phyloP scores from a whole-genome alignment of 768 basidiomycete genomes.

The button mushroom (Agaricus bisporus) region DNA sequence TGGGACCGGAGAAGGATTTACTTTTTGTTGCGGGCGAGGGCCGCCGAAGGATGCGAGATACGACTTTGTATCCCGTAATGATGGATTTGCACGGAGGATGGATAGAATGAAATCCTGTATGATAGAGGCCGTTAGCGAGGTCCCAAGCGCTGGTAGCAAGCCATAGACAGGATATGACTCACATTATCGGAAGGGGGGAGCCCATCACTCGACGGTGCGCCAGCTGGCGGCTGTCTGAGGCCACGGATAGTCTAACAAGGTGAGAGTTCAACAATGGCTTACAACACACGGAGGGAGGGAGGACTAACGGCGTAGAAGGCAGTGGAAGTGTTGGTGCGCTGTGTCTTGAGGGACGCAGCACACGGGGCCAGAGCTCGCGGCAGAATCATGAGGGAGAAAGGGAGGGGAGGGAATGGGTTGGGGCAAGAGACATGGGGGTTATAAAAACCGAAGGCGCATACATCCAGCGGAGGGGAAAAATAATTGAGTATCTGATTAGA shows the following conservation, averaged over 20 bases:
- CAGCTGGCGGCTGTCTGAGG: conserved; percentile 26
- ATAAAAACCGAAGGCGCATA: conserved; percentile 23
- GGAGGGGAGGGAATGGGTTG: conserved; percentile 21
- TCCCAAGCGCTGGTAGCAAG: too few relatives aligned
- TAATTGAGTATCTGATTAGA: conserved; percentile 24
- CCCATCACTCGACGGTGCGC: conserved; percentile 29
- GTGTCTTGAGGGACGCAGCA: conserved; percentile 27
- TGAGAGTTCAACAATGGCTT: neutral
- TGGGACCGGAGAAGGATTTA: conserved; percentile 16
- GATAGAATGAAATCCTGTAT: conserved; percentile 92
- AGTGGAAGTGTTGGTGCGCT: conserved; percentile 34
- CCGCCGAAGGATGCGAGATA: conserved; percentile 91
- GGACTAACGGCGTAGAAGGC: conserved; percentile 53
- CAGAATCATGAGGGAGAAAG: conserved; percentile 30
- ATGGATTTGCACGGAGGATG: conserved; percentile 89
- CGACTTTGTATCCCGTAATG: conserved; percentile 80
- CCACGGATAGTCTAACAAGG: conserved; percentile 35
- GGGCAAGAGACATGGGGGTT: conserved; percentile 23
- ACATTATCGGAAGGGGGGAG: conserved; percentile 46
- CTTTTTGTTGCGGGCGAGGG: conserved; percentile 31
- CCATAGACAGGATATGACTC: conserved; percentile 13
- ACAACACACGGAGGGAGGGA: neutral
- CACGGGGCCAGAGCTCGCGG: conserved; percentile 22
- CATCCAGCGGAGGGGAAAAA: conserved; percentile 11
- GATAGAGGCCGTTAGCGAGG: neutral